phyloP scores from a whole-genome alignment of 129 eudicot species.

The Silybum marianum region DNA sequence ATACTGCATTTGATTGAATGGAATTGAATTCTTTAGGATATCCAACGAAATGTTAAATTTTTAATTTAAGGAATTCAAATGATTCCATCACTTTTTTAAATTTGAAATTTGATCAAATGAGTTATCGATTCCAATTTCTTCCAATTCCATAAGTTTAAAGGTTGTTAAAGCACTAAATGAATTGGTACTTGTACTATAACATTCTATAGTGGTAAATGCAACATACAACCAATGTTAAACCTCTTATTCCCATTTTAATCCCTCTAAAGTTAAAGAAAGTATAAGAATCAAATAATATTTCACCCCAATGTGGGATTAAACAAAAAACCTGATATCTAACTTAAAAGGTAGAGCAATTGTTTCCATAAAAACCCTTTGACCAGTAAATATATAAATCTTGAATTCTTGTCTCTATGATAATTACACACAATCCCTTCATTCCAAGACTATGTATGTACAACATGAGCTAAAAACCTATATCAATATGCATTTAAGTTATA shows the following conservation, averaged over 20 bases:
- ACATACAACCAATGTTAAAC: not conserved
- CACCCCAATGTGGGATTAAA: not conserved
- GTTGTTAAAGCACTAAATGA: too few species aligned
- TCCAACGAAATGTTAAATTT: too few species aligned
- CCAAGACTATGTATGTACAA: slow-evolving; percentile 7
- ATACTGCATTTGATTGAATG: too few species aligned
- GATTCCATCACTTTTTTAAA: too few species aligned
- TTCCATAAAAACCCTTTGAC: not conserved
- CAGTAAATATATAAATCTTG: not conserved
- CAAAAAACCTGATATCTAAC: not conserved
- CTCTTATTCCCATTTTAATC: not conserved
- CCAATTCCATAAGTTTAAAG: too few species aligned
- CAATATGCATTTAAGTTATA: slow-evolving; percentile 1
- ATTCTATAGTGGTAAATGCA: too few species aligned
- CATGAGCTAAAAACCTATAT: slow-evolving; percentile 1
- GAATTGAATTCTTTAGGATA: too few species aligned
- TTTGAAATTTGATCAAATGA: too few species aligned
- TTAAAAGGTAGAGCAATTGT: not conserved
- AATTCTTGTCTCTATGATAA: not conserved
- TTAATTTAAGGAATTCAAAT: too few species aligned
- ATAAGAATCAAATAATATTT: not conserved
- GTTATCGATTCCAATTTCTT: too few species aligned
- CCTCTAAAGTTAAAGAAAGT: not conserved
- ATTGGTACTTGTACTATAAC: too few species aligned
- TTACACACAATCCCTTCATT: not conserved